Conservation (phyloP, 352 stramenopile species). For the Phytophthora multivora region DNA sequence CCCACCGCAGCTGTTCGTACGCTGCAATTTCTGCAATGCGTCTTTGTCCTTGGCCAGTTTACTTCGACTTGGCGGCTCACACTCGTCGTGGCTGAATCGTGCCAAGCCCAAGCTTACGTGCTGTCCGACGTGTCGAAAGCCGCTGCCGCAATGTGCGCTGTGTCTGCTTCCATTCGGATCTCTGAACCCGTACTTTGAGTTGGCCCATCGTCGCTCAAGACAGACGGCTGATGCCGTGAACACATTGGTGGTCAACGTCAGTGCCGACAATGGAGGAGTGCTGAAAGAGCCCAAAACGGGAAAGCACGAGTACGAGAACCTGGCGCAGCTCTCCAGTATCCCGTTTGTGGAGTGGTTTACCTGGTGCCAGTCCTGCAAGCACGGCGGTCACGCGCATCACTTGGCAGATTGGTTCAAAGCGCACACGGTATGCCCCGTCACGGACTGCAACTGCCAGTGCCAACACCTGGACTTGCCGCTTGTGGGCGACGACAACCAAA, state of each 20-base stretch:
- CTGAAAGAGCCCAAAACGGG: constrained; percentile 57
- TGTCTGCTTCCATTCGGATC: constrained; percentile 94
- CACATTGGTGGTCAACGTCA: constrained; percentile 35
- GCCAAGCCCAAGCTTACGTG: constrained; percentile 91
- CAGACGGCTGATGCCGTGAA: constrained; percentile 61
- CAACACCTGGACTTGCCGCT: constrained; percentile 80
- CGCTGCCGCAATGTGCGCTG: constrained; percentile 91
- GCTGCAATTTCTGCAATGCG: constrained; percentile 95
- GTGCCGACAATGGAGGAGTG: constrained; percentile 35
- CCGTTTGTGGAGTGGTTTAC: constrained; percentile 96
- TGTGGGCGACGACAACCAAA: constrained; percentile 58
- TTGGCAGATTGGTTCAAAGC: constrained; percentile 93
- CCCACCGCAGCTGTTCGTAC: constrained; percentile 91
- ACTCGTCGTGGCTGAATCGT: constrained; percentile 89
- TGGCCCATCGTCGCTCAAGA: constrained; percentile 83
- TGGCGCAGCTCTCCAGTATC: constrained; percentile 91
- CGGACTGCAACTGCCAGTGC: constrained; percentile 93
- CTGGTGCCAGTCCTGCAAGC: constrained; percentile 93
- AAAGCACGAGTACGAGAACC: constrained; percentile 80
- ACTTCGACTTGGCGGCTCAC: constrained; percentile 87
- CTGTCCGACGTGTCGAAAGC: constrained; percentile 93
- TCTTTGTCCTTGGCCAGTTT: constrained; percentile 90
- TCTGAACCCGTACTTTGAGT: constrained; percentile 95
- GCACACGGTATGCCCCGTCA: constrained; percentile 91
- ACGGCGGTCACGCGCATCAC: constrained; percentile 93